Percentiles rank a stretch among this genome's conserved stretches.
Evolutionary conservation across 768 basidiomycete genomes (phyloP).

Genomic region (Tulasnella sp.): DNA sequence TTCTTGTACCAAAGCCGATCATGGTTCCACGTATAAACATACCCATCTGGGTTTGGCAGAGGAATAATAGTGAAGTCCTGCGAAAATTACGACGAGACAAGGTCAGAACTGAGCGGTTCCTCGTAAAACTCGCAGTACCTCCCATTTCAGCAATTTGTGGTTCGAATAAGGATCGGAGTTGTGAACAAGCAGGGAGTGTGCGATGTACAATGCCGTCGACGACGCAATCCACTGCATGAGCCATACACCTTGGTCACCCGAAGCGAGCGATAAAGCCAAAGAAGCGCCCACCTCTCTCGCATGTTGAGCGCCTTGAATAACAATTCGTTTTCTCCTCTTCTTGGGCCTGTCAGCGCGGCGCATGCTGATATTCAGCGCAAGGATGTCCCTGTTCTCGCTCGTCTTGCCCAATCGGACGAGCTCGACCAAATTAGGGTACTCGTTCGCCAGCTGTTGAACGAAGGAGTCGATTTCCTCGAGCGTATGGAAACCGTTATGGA

Average conservation of each 20-base stretch:
- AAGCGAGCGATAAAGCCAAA: not conserved
- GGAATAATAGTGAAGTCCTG: constrained; percentile 59
- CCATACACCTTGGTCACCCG: not conserved
- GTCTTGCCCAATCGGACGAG: constrained; percentile 44
- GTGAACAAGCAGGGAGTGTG: constrained; percentile 53
- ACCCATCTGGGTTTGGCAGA: constrained; percentile 58
- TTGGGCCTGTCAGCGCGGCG: constrained; percentile 18
- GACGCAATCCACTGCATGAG: constrained; percentile 62
- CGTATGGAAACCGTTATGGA: constrained; percentile 42
- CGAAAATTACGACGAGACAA: constrained; percentile 3
- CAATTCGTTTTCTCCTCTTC: constrained; percentile 35
- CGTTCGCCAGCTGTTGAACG: constrained; percentile 34
- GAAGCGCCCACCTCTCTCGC: constrained; percentile 48
- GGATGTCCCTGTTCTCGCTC: constrained; percentile 47
- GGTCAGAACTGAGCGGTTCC: constrained; percentile 13
- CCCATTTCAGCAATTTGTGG: constrained; percentile 37
- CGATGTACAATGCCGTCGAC: constrained; percentile 55
- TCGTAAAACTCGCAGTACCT: constrained; percentile 28
- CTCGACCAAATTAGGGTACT: constrained; percentile 37
- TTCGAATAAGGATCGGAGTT: constrained; percentile 37
- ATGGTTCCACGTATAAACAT: constrained; percentile 56
- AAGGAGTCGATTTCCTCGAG: constrained; percentile 43
- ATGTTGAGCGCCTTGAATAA: constrained; percentile 62
- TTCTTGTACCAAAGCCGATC: constrained; percentile 75
- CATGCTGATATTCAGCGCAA: constrained; percentile 39